Evolutionary conservation across 306 rosid genomes (phyloP), one percentile per base, ranked within the genome.

Genomic region (Geum urbanum): DNA sequence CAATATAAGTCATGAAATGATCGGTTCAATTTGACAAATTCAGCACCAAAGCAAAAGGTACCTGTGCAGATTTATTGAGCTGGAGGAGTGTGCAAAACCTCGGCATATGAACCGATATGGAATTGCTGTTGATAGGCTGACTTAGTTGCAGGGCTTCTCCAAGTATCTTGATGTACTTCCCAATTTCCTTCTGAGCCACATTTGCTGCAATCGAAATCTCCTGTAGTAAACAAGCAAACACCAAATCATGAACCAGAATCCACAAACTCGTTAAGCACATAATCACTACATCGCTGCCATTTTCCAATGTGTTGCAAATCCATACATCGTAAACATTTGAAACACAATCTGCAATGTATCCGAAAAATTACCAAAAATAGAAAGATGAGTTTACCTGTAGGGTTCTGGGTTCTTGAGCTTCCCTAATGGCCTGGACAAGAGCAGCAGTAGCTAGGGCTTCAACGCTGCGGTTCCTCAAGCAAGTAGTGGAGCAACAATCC

Each of bases 31-130:
- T 18, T 18, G 46, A 24, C 55, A 39, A 73, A 75, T 24, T 50
- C 41, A 8, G 12, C 41, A 77, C 61, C 61, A 6, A 66, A 53
- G 48, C 24, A 22, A n/a, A 43, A 55, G 72, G 72, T 85, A 88
- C 99, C 97, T 94, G 97, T 74, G 99, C 99, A 79, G 97, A 94
- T 80, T 91, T 88, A 78, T 88, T 94, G 77, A 94, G 99, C 73
- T 94, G 97, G 68, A 90, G 96, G 66, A 90, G 99, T 8, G 97
- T 87, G 87, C 99, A 94, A 85, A 91, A 88, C 82, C 97, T 86
- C 15, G 97, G 99, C 97, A 88, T 88, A 73, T 94, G 97, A 49
- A 94, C 99, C 6, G 96, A 91, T 73, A 94, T 86, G 41, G 97
- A 94, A 71, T 94, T 91, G 89, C 97, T 91, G 75, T 94, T 94